Conservation (phyloP, 2,329 filamentous ascomycete species). For the Ambrosiella xylebori region DNA sequence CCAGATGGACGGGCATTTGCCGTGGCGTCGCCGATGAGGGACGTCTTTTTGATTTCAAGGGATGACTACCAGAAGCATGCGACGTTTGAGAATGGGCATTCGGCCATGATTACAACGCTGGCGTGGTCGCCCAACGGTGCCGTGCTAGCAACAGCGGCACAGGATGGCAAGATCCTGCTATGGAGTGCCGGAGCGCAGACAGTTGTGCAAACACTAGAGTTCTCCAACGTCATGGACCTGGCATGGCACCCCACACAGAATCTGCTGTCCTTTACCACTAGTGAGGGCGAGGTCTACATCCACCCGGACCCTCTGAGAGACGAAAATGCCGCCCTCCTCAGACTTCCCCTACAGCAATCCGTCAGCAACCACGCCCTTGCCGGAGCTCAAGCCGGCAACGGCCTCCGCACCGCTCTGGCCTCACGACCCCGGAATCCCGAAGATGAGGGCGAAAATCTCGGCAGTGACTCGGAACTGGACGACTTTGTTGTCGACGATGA, state of each 20-base stretch:
- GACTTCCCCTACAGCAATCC: conserved; percentile 49
- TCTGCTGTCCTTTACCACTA: conserved; percentile 77
- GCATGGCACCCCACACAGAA: conserved; percentile 86
- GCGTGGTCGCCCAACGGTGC: conserved; percentile 93
- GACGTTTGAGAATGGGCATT: conserved; percentile 61
- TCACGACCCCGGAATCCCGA: conserved; percentile 41
- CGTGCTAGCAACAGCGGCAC: conserved; percentile 54
- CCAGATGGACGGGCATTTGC: conserved; percentile 87
- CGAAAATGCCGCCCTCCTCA: conserved; percentile 39
- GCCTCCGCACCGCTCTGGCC: conserved; percentile 19
- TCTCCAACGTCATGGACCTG: conserved; percentile 68
- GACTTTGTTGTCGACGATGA: conserved; percentile 93
- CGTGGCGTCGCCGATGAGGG: conserved; percentile 61
- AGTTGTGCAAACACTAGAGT: conserved; percentile 60
- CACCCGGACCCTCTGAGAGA: conserved; percentile 51
- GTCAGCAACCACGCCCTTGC: conserved; percentile 27
- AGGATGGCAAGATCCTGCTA: conserved; percentile 53
- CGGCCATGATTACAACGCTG: conserved; percentile 67
- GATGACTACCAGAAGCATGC: conserved; percentile 80
- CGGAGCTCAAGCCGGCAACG: conserved; percentile 35
- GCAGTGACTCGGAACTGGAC: conserved; percentile 40
- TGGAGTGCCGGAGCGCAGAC: conserved; percentile 87
- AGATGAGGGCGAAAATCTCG: conserved; percentile 45
- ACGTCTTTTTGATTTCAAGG: conserved; percentile 75
- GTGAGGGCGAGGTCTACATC: conserved; percentile 85